Evolutionary conservation across 208 protist genomes (phyloP).

Genomic region (Willaertia magna): DNA sequence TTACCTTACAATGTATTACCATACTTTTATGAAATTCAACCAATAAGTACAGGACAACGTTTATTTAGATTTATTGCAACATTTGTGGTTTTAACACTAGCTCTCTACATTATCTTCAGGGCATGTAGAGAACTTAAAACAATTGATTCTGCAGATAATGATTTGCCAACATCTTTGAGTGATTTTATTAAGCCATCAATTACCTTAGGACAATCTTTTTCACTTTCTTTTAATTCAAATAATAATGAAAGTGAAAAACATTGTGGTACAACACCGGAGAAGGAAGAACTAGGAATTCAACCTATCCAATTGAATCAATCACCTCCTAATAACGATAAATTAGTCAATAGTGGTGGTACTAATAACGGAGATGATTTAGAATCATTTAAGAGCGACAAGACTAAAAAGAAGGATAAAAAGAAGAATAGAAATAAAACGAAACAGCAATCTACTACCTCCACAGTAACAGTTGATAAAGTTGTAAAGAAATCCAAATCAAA

Average conservation of each 20-base stretch:
- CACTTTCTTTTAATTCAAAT: neutral
- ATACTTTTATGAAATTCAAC: neutral
- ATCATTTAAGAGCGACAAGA: no score
- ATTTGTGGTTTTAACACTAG: neutral
- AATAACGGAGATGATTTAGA: no score
- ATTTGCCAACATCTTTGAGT: neutral
- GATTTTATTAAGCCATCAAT: neutral
- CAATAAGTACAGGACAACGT: neutral
- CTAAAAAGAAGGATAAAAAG: no score
- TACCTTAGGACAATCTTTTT: neutral
- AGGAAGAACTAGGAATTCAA: no score
- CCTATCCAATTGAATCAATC: no score
- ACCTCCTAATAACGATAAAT: no score
- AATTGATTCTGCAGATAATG: neutral
- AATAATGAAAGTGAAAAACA: neutral
- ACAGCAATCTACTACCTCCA: no score
- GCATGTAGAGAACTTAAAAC: neutral
- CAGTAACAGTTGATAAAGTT: no score
- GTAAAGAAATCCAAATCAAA: no score
- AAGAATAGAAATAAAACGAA: no score
- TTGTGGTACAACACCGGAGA: no score
- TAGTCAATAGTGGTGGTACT: no score
- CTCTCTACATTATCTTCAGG: neutral
- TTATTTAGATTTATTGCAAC: neutral
- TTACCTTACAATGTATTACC: neutral